Base-by-base conservation (phyloP, 306 rosid species). In the Vicia sativa region DNA sequence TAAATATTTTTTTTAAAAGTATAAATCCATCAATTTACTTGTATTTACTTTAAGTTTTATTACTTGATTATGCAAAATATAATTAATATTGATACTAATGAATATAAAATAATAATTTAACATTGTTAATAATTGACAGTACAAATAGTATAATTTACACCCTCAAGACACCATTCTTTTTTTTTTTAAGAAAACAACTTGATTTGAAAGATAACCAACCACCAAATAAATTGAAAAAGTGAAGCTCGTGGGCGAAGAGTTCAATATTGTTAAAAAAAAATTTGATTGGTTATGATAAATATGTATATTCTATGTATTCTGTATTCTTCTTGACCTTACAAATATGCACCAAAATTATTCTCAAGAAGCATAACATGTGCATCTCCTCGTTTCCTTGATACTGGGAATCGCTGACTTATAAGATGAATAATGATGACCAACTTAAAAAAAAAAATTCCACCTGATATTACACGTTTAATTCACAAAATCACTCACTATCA, bases 241-340 rank as follows among this genome's bases (percentile, higher is more conserved):
- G 9, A 11, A 52, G 23, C 63, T n/a, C 62, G 2, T 9, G 49
- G 34, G 2, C 21, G n/a, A 18, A 53, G 23, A 53, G 52, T 34
- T 18, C 38, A 16, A 37, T 14, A 14, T 28, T 19, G 34, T 28
- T 0, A 28, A 57, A 28, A 55, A 21, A 23, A 15, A 9, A 41
- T 48, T 61, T 60, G 9, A 10, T 61, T 38, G 14, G 6, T 28
- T 28, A 28, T 28, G 34, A 5, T 28, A 5, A 37, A 2, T 16
- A 31, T 8, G 34, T 42, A 49, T 46, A 48, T 72, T 11, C 76
- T 61, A 61, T 70, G n/a, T n/a, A n/a, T n/a, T 58, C 53, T 38
- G 3, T 19, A 62, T 26, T 55, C 11, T 62, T 61, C 16, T 71
- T 46, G 61, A 71, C 61, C 60, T 21, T 52, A 52, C 4, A 6